Conservation (phyloP, 2,329 filamentous ascomycete genomes). For the Verticillium dahliae region DNA sequence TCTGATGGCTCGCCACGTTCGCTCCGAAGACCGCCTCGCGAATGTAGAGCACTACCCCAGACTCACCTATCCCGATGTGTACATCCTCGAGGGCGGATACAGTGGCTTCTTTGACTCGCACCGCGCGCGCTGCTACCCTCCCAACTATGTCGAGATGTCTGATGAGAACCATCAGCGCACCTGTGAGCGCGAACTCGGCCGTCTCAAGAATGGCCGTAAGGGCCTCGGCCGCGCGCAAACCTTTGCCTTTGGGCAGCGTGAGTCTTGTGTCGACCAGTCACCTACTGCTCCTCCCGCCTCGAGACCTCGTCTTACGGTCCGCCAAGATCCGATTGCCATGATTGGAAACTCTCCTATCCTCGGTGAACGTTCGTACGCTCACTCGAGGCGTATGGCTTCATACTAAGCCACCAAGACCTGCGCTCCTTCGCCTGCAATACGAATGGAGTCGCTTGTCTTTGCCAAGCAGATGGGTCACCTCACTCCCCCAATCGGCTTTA, state of each 20-base stretch:
- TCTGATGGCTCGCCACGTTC: constrained; percentile 91
- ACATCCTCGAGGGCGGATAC: constrained; percentile 95
- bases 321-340: constrained; percentile 33
- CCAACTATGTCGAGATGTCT: constrained; percentile 96
- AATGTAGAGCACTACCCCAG: constrained; percentile 84
- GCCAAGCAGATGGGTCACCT: not conserved
- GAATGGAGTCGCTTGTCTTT: not conserved
- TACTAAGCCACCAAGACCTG: constrained; percentile 36
- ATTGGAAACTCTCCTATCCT: constrained; percentile 37
- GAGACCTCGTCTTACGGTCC: constrained; percentile 19
- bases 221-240: constrained; percentile 85
- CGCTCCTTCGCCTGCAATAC: not conserved
- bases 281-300: constrained; percentile 45
- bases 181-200: constrained; percentile 91
- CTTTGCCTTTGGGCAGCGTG: constrained; percentile 83
- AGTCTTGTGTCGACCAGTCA: constrained; percentile 49
- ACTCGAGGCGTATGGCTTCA: constrained; percentile 56
- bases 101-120: constrained; percentile 84
- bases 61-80: constrained; percentile 93
- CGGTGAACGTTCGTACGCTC: constrained; percentile 38
- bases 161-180: constrained; percentile 85
- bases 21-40: constrained; percentile 76
- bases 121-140: constrained; percentile 77
- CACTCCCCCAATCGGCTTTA: not conserved
- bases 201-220: constrained; percentile 77